phyloP scores from a whole-genome alignment of 208 protist genomes.

The Trypanosomatidae sp. region DNA sequence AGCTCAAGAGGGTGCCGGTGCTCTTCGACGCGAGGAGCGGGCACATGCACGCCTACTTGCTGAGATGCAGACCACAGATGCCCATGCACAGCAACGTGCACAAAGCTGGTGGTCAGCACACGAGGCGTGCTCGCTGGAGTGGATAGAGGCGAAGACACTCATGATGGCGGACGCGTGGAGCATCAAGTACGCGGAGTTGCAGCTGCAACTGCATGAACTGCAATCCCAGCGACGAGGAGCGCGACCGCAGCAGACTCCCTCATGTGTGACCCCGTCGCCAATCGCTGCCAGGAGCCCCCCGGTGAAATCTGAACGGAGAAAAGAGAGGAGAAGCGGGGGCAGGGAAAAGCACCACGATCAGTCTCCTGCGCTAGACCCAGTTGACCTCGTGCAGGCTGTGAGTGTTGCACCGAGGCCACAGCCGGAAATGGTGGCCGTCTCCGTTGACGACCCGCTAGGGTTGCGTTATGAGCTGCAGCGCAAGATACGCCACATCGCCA shows the following conservation, averaged over 20 bases:
- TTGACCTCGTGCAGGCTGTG: not conserved
- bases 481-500: conserved; percentile 33
- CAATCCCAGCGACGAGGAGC: not conserved
- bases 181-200: not conserved
- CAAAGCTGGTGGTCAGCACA: conserved; percentile 15
- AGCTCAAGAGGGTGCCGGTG: not conserved
- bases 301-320: not conserved
- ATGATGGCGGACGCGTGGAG: conserved; percentile 1
- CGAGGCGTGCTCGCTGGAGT: conserved; percentile 7
- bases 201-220: not conserved
- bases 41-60: conserved; percentile 11
- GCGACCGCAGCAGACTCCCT: conserved; percentile 5
- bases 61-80: conserved; percentile 8
- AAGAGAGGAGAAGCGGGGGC: not conserved
- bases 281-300: not conserved
- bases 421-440: conserved; percentile 21
- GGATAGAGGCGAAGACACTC: conserved; percentile 7
- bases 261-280: not conserved
- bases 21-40: conserved; percentile 7
- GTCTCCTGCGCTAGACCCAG: not conserved
- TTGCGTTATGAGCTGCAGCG: conserved; percentile 36
- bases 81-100: not conserved
- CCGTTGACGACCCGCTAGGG: conserved; percentile 33
- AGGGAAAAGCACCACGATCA: not conserved
- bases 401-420: not conserved